A percentile compares a stretch with the other conserved stretches of the same genome.
Conservation (phyloP, 2,329 filamentous ascomycete genomes). For the Cadophora sp. region DNA sequence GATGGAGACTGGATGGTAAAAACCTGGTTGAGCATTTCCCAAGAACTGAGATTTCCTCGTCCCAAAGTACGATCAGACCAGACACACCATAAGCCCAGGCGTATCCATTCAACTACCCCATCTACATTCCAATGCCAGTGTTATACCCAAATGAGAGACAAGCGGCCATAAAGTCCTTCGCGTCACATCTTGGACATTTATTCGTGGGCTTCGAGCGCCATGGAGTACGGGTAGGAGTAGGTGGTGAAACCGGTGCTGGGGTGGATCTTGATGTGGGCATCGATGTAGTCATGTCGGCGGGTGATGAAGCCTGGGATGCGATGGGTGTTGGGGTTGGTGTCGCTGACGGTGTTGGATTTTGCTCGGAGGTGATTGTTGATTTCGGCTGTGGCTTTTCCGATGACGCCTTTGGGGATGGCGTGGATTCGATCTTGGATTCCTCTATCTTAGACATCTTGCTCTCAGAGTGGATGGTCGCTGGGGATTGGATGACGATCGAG, state of each 20-base stretch:
- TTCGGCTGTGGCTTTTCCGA: background rate
- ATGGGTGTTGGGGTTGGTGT: background rate
- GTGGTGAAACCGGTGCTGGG: background rate
- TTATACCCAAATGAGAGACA: slow-evolving; percentile 19
- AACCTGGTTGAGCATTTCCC: background rate
- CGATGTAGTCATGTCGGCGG: background rate
- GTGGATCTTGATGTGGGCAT: background rate
- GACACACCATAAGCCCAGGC: too few relatives aligned
- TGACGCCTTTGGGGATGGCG: background rate
- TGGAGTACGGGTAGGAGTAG: background rate
- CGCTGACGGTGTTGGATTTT: background rate
- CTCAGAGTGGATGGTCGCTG: background rate
- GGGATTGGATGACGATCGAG: background rate
- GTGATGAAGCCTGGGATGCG: background rate
- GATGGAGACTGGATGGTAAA: background rate
- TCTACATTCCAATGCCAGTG: slow-evolving; percentile 15
- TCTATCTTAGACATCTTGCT: background rate
- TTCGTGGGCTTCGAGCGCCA: background rate
- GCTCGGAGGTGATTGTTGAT: background rate
- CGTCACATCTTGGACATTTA: slow-evolving; percentile 19
- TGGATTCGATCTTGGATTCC: background rate
- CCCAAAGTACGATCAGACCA: background rate
- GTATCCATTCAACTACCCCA: background rate
- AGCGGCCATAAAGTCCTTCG: slow-evolving; percentile 8
- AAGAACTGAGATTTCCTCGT: background rate